These are phyloP conservation scores for Anthracocystis panici-leucophaei DNA, from an alignment of 1,284 basidiomycete genomes.

Conservation along the genomic window DNA sequence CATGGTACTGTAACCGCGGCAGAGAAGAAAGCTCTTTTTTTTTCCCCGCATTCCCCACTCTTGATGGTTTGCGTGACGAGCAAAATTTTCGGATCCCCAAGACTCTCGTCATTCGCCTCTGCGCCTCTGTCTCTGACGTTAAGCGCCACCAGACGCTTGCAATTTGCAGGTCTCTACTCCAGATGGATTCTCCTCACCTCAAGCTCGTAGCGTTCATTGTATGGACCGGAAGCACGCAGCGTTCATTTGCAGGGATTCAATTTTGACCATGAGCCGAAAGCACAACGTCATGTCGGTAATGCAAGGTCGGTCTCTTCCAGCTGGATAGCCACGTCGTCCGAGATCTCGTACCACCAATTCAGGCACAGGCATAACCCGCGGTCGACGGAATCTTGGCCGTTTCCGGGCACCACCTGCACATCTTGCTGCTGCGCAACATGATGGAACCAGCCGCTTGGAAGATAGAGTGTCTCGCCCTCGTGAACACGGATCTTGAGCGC, in stretches of 20 bases:
- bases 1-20: constrained; percentile 20
- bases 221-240: too few species aligned
- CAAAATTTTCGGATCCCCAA: background rate
- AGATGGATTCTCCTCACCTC: too few species aligned
- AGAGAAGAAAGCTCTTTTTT: background rate
- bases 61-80: background rate
- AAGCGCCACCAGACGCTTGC: constrained; percentile 1
- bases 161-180: too few species aligned
- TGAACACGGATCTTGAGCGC: constrained; percentile 57
- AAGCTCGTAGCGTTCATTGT: too few species aligned
- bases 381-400: constrained; percentile 6
- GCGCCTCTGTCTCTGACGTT: too few species aligned
- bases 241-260: too few species aligned
- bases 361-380: constrained; percentile 58
- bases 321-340: constrained; percentile 42
- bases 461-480: constrained; percentile 59
- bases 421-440: constrained; percentile 61
- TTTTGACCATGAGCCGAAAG: background rate
- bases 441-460: constrained; percentile 65
- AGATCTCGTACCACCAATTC: constrained; percentile 66
- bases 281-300: constrained; percentile 4
- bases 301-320: constrained; percentile 37
- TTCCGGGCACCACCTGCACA: constrained; percentile 13
- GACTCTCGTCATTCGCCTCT: too few species aligned
- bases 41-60: constrained; percentile 27